Conservation (phyloP, 78 protist species). For the Carpediemonas membranifera region DNA sequence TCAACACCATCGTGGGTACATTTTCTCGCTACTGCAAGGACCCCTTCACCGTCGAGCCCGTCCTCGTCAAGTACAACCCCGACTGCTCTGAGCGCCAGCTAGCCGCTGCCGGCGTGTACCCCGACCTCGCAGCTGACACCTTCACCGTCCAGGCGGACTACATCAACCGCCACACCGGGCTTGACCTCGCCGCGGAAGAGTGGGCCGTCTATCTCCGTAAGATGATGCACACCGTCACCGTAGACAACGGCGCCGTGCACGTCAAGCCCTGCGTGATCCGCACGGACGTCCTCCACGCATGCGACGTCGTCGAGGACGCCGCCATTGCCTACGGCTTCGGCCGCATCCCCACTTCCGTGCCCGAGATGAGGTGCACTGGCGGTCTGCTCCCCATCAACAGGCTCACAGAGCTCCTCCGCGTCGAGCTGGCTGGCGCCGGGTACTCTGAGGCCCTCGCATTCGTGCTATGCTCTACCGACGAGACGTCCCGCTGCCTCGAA, state of each 20-base stretch:
- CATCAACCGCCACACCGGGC: too few relatives aligned
- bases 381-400: slow-evolving; percentile 58
- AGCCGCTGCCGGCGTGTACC: background rate
- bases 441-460: slow-evolving; percentile 78
- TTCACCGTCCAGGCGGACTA: background rate
- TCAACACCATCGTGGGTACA: slow-evolving; percentile 78
- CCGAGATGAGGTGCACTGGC: slow-evolving; percentile 25
- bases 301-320: slow-evolving; percentile 94
- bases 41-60: slow-evolving; percentile 27
- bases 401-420: slow-evolving; percentile 39
- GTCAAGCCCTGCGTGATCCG: too few relatives aligned
- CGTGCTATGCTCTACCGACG: slow-evolving; percentile 28
- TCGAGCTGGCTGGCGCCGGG: slow-evolving; percentile 46
- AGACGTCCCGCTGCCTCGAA: background rate
- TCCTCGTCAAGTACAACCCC: background rate
- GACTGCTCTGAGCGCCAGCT: background rate
- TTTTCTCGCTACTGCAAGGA: slow-evolving; percentile 65
- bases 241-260: too few relatives aligned
- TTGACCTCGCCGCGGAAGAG: too few relatives aligned
- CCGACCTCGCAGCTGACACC: background rate
- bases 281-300: slow-evolving; percentile 85
- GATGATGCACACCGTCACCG: too few relatives aligned
- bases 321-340: slow-evolving; percentile 89
- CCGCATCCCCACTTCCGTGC: slow-evolving; percentile 46
- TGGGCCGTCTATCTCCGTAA: too few relatives aligned